Evolutionary conservation across 352 stramenopile genomes (phyloP), one percentile per base, ranked within the genome.

Genomic region (Globisporangium viniferum): DNA sequence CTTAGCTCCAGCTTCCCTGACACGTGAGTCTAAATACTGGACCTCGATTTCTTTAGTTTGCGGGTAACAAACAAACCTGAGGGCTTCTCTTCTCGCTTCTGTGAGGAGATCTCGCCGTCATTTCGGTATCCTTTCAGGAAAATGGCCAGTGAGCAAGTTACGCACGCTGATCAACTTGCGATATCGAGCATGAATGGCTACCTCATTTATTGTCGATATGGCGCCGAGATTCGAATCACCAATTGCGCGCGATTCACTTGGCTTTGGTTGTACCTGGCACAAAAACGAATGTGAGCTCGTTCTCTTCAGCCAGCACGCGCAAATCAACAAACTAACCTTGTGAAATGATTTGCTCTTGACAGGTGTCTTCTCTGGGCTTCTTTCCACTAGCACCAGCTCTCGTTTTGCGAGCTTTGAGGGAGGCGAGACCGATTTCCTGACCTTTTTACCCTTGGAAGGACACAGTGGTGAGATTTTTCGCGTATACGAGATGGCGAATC

Each of bases 201-300:
- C 64, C 55, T 69, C 55, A 24, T 29, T 59, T 64, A 69, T 69
- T 22, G 57, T 49, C 55, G 64, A 49, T 33, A 69, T 64, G 39
- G 27, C 5, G 5, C 55, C 29, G n/a, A 64, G 7, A 59, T 27
- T 14, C 36, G 35, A 24, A 33, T 58, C 41, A 18, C 29, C 15
- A 15, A 6, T 18, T 46, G 29, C 22, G 53, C 56, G 15, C 15
- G 41, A 31, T 10, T 39, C 55, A 31, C 41, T 62, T 53, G 55
- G 4, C 44, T 12, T 64, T 27, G 41, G 9, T 5, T 64, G 41
- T 35, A 5, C 5, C 41, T 35, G 22, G 0, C 22, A 10, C 14
- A 36, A 60, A 20, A 66, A 2, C 18, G 4, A 7, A 48, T 20
- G 49, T 48, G 9, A 61, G 33, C 39, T 27, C 31, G 27, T n/a